These are phyloP conservation scores for Taiozyma onychis DNA, from an alignment of 1,139 yeast genomes.

Conservation along the genomic window DNA sequence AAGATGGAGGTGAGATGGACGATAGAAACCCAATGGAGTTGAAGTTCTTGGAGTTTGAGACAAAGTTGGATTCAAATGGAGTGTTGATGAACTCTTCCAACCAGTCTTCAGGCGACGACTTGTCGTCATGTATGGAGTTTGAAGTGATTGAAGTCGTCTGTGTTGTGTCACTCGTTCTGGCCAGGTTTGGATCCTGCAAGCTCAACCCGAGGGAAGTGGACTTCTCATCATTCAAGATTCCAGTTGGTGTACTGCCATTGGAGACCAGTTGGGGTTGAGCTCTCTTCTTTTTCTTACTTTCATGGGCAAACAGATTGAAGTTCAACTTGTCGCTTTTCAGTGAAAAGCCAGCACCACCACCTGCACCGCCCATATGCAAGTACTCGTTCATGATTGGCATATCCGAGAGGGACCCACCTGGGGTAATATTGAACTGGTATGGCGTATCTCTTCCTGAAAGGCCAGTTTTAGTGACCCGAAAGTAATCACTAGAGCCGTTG, in stretches of 20 bases:
- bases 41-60: slow-evolving; percentile 31
- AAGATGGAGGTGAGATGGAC: slow-evolving; percentile 19
- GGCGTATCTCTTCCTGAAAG: slow-evolving; percentile 7
- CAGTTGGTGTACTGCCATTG: not conserved
- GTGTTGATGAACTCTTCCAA: slow-evolving; percentile 59
- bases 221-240: not conserved
- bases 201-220: not conserved
- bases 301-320: slow-evolving; percentile 19
- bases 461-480: not conserved
- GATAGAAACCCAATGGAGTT: slow-evolving; percentile 58
- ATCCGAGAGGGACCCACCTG: slow-evolving; percentile 26
- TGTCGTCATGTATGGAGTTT: slow-evolving; percentile 5
- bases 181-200: not conserved
- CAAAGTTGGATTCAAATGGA: slow-evolving; percentile 47
- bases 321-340: slow-evolving; percentile 14
- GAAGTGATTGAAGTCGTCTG: not conserved
- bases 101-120: slow-evolving; percentile 46
- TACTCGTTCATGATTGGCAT: slow-evolving; percentile 25
- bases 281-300: slow-evolving; percentile 5
- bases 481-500: slow-evolving; percentile 2
- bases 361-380: slow-evolving; percentile 25
- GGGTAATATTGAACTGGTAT: slow-evolving; percentile 32
- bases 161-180: not conserved
- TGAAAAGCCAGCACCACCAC: slow-evolving; percentile 28
- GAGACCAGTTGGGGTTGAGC: not conserved